phyloP scores from a whole-genome alignment of 2,329 filamentous ascomycete genomes.

The Aspergillus tamarii region DNA sequence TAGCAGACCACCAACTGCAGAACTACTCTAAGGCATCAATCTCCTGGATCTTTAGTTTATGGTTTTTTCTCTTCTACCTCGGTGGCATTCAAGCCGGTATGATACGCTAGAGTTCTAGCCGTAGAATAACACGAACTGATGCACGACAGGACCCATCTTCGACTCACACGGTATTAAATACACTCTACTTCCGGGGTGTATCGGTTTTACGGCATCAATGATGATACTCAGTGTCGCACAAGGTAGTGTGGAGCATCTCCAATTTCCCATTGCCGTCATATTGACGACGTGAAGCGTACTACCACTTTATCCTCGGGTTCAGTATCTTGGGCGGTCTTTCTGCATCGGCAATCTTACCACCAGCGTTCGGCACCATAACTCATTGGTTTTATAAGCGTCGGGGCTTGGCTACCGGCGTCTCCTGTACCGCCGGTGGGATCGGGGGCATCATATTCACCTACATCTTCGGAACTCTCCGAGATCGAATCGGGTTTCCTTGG shows the following conservation, averaged over 20 bases:
- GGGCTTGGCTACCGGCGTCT: constrained; percentile 28
- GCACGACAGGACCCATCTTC: constrained; percentile 33
- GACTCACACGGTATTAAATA: constrained; percentile 33
- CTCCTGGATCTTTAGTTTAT: constrained; percentile 41
- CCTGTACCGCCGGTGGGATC: constrained; percentile 21
- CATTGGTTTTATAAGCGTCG: constrained; percentile 32
- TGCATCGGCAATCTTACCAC: constrained; percentile 18
- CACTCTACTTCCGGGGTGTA: constrained; percentile 33
- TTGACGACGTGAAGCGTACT: constrained; percentile 9
- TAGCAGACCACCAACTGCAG: constrained; percentile 32
- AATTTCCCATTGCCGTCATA: neutral
- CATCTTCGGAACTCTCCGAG: constrained; percentile 15
- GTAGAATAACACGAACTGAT: neutral
- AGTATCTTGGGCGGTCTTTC: constrained; percentile 16
- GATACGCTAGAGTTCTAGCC: constrained; percentile 17
- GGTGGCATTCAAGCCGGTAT: constrained; percentile 33
- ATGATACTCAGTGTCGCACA: constrained; percentile 16
- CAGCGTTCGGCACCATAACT: constrained; percentile 23
- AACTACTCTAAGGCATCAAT: constrained; percentile 33
- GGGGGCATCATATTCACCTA: constrained; percentile 30
- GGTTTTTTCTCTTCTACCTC: constrained; percentile 37
- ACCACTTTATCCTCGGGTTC: constrained; percentile 16
- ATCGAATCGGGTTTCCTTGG: constrained; percentile 22
- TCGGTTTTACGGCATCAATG: constrained; percentile 22
- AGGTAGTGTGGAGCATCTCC: constrained; percentile 5